Percentiles rank a stretch among this genome's conserved stretches.
These are phyloP conservation scores for Chytriomyces sp. DNA, from an alignment of 192 early-diverging fungal genomes.

Conservation along the genomic window DNA sequence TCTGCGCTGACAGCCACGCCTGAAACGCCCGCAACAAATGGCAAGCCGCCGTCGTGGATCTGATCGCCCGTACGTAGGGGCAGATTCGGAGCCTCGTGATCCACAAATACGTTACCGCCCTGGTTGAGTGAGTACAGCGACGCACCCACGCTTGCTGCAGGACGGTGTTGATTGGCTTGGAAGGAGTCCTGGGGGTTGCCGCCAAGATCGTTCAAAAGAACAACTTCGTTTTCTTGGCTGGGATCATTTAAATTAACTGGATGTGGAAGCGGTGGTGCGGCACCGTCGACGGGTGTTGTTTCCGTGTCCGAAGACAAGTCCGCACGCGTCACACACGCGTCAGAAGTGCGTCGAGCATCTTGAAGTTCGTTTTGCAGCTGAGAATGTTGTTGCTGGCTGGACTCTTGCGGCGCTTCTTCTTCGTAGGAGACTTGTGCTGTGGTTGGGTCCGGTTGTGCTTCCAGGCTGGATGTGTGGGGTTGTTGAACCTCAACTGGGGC, in stretches of 20 bases:
- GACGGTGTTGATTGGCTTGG: neutral
- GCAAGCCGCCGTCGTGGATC: neutral
- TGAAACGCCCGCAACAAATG: neutral
- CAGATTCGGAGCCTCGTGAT: neutral
- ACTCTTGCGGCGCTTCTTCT: neutral
- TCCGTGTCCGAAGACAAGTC: neutral
- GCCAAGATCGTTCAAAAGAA: neutral
- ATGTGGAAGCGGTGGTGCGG: neutral
- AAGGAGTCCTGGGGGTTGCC: neutral
- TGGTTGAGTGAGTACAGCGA: neutral
- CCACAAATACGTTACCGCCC: neutral
- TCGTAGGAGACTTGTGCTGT: neutral
- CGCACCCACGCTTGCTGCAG: neutral
- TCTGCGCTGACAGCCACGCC: neutral
- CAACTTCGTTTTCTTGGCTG: neutral
- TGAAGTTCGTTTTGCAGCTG: neutral
- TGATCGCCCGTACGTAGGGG: neutral
- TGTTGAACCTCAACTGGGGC: neutral
- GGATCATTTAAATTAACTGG: neutral
- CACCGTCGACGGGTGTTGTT: constrained; percentile 10
- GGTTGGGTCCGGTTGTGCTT: neutral
- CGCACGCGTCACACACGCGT: neutral
- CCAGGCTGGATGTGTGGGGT: neutral
- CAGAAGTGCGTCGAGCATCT: neutral
- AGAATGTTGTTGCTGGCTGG: neutral